A percentile compares a stretch with the other conserved stretches of the same genome.
Conservation (phyloP, 495 filamentous ascomycete species). For the Aspergillus avenaceus region DNA sequence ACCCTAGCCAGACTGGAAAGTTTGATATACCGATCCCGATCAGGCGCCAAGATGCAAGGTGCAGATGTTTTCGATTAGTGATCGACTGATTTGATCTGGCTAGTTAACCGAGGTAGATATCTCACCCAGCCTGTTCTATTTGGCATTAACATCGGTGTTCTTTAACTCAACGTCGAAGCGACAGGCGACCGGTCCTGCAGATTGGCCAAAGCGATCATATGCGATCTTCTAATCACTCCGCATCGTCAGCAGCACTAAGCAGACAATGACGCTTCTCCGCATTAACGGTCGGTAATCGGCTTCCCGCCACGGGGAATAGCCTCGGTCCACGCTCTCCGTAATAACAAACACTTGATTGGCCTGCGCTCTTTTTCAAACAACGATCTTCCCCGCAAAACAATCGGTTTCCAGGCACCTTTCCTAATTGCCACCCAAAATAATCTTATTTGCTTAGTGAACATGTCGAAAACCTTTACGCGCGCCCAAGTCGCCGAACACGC, state of each 20-base stretch:
- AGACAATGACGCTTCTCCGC: too few relatives aligned
- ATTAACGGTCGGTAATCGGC: neutral
- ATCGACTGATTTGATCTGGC: too few relatives aligned
- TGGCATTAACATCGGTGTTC: too few relatives aligned
- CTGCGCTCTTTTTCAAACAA: neutral
- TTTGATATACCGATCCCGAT: neutral
- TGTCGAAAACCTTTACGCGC: conserved; percentile 34
- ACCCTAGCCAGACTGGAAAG: too few relatives aligned
- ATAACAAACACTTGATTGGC: conserved; percentile 9
- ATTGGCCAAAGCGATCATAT: neutral
- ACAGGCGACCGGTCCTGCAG: too few relatives aligned
- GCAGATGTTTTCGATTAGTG: neutral
- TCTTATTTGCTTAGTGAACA: too few relatives aligned
- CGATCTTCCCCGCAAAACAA: conserved; percentile 8
- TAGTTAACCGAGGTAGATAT: too few relatives aligned
- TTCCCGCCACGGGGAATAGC: conserved; percentile 9
- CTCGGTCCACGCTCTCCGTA: conserved; percentile 12
- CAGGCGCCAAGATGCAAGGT: neutral
- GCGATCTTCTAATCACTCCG: neutral
- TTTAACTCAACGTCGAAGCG: neutral
- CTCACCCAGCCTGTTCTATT: too few relatives aligned
- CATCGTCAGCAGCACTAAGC: too few relatives aligned
- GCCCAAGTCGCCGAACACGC: conserved; percentile 52
- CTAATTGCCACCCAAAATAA: too few relatives aligned
- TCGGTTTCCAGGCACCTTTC: too few relatives aligned